phyloP scores from a whole-genome alignment of 1,284 basidiomycete genomes.

The Chondrostereum purpureum region DNA sequence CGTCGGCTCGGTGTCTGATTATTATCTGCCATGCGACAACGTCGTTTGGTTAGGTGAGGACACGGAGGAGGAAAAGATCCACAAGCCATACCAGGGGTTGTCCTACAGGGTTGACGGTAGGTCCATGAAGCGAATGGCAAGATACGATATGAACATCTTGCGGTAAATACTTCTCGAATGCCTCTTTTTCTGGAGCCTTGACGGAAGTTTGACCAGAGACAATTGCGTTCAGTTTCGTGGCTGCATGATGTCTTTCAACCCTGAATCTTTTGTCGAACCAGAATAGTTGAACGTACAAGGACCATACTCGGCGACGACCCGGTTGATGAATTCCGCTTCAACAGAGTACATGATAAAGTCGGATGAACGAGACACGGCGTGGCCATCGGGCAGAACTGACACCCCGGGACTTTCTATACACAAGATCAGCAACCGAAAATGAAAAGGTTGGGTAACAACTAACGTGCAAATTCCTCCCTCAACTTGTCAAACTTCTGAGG shows the following conservation, averaged over 20 bases:
- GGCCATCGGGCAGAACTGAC: slow-evolving; percentile 70
- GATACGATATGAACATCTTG: slow-evolving; percentile 86
- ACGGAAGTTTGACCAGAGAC: slow-evolving; percentile 96
- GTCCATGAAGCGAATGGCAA: slow-evolving; percentile 93
- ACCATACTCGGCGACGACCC: slow-evolving; percentile 84
- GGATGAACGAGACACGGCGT: slow-evolving; percentile 76
- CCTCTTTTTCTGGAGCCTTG: slow-evolving; percentile 87
- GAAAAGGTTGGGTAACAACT: too few relatives aligned
- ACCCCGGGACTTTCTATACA: slow-evolving; percentile 48
- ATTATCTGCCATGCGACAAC: slow-evolving; percentile 54
- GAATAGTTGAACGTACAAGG: slow-evolving; percentile 60
- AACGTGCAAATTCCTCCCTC: slow-evolving; percentile 58
- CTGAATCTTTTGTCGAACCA: neutral
- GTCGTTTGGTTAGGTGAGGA: slow-evolving; percentile 1
- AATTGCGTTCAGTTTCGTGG: slow-evolving; percentile 88
- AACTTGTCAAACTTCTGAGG: slow-evolving; percentile 73
- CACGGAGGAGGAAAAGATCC: neutral
- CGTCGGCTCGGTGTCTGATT: slow-evolving; percentile 81
- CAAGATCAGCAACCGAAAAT: slow-evolving; percentile 1
- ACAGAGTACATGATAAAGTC: slow-evolving; percentile 93
- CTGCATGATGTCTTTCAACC: slow-evolving; percentile 30
- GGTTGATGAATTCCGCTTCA: slow-evolving; percentile 85
- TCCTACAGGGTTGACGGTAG: slow-evolving; percentile 83
- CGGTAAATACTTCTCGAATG: slow-evolving; percentile 89
- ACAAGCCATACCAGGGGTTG: slow-evolving; percentile 74